A percentile compares a stretch with the other conserved stretches of the same genome.
phyloP scores from a whole-genome alignment of 1,284 basidiomycete genomes.

The Cutaneotrichosporon cavernicola region DNA sequence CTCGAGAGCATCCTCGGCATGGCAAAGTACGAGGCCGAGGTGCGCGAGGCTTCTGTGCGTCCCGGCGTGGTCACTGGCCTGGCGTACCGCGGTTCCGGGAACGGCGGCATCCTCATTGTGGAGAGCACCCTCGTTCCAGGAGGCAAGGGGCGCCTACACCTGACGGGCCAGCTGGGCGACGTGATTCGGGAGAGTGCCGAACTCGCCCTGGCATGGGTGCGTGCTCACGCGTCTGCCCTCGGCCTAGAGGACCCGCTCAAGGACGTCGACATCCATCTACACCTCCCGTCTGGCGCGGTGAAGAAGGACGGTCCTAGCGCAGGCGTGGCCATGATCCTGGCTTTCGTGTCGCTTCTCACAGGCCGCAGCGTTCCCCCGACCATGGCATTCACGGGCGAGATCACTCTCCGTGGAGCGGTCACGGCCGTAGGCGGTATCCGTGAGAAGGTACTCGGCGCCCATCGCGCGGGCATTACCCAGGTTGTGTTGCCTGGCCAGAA shows the following conservation, averaged over 20 bases:
- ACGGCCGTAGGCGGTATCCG: slow-evolving; percentile 88
- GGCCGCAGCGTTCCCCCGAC: slow-evolving; percentile 73
- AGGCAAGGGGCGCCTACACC: slow-evolving; percentile 38
- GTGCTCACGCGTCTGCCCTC: slow-evolving; percentile 76
- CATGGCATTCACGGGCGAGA: slow-evolving; percentile 91
- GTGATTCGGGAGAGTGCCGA: slow-evolving; percentile 95
- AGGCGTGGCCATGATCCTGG: slow-evolving; percentile 83
- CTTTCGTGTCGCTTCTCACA: slow-evolving; percentile 83
- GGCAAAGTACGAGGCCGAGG: slow-evolving; percentile 75
- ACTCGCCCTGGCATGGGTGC: slow-evolving; percentile 89
- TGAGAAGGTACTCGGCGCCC: slow-evolving; percentile 90
- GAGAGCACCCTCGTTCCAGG: slow-evolving; percentile 43
- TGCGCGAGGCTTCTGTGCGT: slow-evolving; percentile 31
- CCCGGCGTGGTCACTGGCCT: slow-evolving; percentile 49
- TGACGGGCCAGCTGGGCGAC: slow-evolving; percentile 92
- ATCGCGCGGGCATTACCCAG: slow-evolving; percentile 79
- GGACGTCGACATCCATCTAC: slow-evolving; percentile 71
- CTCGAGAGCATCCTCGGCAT: slow-evolving; percentile 82
- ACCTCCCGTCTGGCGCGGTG: slow-evolving; percentile 91
- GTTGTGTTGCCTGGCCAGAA: slow-evolving; percentile 78
- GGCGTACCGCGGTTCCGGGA: slow-evolving; percentile 63
- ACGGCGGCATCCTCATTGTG: slow-evolving; percentile 72
- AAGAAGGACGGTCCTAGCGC: slow-evolving; percentile 96
- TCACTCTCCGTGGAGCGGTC: slow-evolving; percentile 85
- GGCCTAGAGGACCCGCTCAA: slow-evolving; percentile 56